Evolutionary conservation across 306 rosid genomes (phyloP).

Genomic region (Comarum palustre): DNA sequence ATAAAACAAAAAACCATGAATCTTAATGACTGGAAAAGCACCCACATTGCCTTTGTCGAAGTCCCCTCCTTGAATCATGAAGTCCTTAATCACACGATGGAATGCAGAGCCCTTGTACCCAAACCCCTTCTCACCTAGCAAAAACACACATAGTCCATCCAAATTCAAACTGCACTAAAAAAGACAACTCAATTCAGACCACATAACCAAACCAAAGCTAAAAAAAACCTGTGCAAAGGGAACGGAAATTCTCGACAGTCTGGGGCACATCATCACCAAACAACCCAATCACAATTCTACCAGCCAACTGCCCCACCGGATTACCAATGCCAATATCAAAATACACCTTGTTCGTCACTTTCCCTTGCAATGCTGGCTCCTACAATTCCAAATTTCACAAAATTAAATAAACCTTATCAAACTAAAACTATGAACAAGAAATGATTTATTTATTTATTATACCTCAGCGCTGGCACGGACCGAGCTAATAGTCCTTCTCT

Average conservation of each 20-base stretch:
- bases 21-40: neutral
- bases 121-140: slow-evolving; percentile 85
- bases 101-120: slow-evolving; percentile 77
- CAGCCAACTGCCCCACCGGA: slow-evolving; percentile 87
- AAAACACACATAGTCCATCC: slow-evolving; percentile 11
- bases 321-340: slow-evolving; percentile 86
- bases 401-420: neutral
- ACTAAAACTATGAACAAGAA: neutral
- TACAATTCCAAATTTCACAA: slow-evolving; percentile 1
- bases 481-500: slow-evolving; percentile 24
- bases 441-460: neutral
- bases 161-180: neutral
- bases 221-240: slow-evolving; percentile 79
- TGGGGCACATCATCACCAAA: slow-evolving; percentile 97
- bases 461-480: slow-evolving; percentile 59
- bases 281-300: slow-evolving; percentile 85
- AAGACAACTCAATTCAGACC: neutral
- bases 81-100: slow-evolving; percentile 92
- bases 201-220: neutral
- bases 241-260: slow-evolving; percentile 85
- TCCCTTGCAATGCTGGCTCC: slow-evolving; percentile 58
- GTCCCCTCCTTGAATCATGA: slow-evolving; percentile 99
- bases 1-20: neutral
- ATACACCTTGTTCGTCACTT: slow-evolving; percentile 80
- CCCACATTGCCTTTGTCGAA: slow-evolving; percentile 90